A percentile compares a stretch with the other conserved stretches of the same genome.
Conservation (phyloP, 2,329 filamentous ascomycete species). For the Fusarium nygamai region DNA sequence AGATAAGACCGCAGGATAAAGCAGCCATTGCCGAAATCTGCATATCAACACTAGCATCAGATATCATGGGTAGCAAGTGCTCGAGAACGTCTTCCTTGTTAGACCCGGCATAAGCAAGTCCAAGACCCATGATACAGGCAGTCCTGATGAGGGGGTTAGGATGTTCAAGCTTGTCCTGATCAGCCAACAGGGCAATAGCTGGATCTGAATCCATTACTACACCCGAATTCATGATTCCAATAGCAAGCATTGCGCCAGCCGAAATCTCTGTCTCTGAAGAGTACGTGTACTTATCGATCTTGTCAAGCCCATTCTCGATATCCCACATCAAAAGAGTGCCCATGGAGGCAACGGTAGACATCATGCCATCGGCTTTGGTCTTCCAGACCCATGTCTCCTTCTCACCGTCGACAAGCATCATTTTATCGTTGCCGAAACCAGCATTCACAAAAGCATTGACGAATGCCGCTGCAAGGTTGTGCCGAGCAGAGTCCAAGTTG, state of each 20-base stretch:
- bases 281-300: slow-evolving; percentile 95
- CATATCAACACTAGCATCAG: slow-evolving; percentile 87
- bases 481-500: slow-evolving; percentile 92
- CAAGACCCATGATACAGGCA: slow-evolving; percentile 94
- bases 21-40: slow-evolving; percentile 97
- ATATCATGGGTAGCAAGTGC: slow-evolving; percentile 84
- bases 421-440: slow-evolving; percentile 94
- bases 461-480: slow-evolving; percentile 95
- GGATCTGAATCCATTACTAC: slow-evolving; percentile 91
- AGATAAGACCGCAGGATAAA: slow-evolving; percentile 87
- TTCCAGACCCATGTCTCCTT: slow-evolving; percentile 99
- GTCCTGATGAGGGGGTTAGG: slow-evolving; percentile 82
- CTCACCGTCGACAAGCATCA: slow-evolving; percentile 92
- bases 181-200: slow-evolving; percentile 85
- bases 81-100: slow-evolving; percentile 92
- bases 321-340: slow-evolving; percentile 95
- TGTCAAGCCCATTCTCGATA: slow-evolving; percentile 89
- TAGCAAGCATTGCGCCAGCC: slow-evolving; percentile 90
- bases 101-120: slow-evolving; percentile 92
- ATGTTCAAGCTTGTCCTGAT: slow-evolving; percentile 80
- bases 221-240: slow-evolving; percentile 95
- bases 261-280: slow-evolving; percentile 82
- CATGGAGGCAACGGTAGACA: slow-evolving; percentile 93
- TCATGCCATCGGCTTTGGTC: slow-evolving; percentile 97
- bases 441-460: slow-evolving; percentile 98